Percentiles rank a stretch among this genome's conserved stretches.
Conservation (phyloP, 345 rosid species). For the Punica granatum region DNA sequence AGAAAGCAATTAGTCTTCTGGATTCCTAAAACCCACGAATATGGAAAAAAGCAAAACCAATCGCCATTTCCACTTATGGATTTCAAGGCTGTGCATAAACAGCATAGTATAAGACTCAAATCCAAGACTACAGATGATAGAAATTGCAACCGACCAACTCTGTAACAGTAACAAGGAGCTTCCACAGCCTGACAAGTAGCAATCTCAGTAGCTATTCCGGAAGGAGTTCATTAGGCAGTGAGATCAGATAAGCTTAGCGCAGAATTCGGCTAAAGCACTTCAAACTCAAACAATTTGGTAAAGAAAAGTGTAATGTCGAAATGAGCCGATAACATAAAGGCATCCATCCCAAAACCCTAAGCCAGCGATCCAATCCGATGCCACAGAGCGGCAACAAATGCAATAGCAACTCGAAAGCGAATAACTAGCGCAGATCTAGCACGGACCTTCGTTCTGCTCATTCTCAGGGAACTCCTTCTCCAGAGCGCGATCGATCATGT, state of each 20-base stretch:
- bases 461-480: constrained; percentile 84
- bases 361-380: neutral
- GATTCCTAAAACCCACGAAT: neutral
- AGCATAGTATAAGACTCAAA: neutral
- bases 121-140: neutral
- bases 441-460: constrained; percentile 65
- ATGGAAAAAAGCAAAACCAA: neutral
- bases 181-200: neutral
- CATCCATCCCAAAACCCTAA: neutral
- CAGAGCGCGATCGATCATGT: constrained; percentile 83
- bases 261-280: neutral
- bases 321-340: neutral
- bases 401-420: constrained; percentile 2
- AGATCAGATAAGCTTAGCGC: neutral
- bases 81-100: neutral
- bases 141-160: neutral
- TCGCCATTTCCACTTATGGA: neutral
- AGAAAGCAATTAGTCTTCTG: neutral
- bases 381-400: constrained; percentile 4
- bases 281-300: neutral
- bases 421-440: constrained; percentile 35
- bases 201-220: neutral
- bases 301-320: neutral
- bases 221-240: no score
- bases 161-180: neutral